Percentiles rank a stretch among this genome's conserved stretches.
Conservation (phyloP, 1,284 basidiomycete genomes). For the Malassezia caprae region DNA sequence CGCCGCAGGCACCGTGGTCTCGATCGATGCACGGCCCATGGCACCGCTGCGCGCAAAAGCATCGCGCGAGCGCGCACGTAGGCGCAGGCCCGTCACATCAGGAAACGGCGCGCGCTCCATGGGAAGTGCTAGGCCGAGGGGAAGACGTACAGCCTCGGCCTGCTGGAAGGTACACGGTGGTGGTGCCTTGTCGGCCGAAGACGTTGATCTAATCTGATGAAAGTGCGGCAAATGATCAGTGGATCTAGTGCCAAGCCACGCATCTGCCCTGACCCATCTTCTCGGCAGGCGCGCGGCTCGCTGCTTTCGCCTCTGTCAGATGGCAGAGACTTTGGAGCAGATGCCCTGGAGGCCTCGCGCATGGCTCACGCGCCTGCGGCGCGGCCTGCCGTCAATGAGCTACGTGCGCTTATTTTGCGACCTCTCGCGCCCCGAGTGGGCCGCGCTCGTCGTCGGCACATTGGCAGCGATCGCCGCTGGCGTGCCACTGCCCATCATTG, state of each 20-base stretch:
- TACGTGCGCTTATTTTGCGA: slow-evolving; percentile 26
- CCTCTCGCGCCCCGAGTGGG: slow-evolving; percentile 19
- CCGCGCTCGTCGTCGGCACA: slow-evolving; percentile 24
- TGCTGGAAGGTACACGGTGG: neutral
- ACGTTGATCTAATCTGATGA: slow-evolving; percentile 2
- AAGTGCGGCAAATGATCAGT: neutral
- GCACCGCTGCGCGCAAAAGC: neutral
- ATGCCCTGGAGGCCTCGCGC: neutral
- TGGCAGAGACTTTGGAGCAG: neutral
- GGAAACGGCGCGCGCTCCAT: slow-evolving; percentile 33
- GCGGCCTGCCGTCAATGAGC: slow-evolving; percentile 4
- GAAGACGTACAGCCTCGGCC: neutral
- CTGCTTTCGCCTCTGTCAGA: neutral
- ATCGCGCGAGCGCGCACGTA: slow-evolving; percentile 1
- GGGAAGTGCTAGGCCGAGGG: neutral
- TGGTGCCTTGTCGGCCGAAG: neutral
- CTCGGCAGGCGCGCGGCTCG: neutral
- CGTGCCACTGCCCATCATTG: slow-evolving; percentile 36
- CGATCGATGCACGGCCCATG: neutral
- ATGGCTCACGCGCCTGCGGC: neutral
- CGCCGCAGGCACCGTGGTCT: neutral
- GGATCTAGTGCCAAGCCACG: neutral
- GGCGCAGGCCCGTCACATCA: slow-evolving; percentile 36
- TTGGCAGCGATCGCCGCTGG: slow-evolving; percentile 32
- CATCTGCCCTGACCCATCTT: neutral